These are phyloP conservation scores for Vicia sativa DNA, from an alignment of 306 rosid genomes.

Conservation along the genomic window DNA sequence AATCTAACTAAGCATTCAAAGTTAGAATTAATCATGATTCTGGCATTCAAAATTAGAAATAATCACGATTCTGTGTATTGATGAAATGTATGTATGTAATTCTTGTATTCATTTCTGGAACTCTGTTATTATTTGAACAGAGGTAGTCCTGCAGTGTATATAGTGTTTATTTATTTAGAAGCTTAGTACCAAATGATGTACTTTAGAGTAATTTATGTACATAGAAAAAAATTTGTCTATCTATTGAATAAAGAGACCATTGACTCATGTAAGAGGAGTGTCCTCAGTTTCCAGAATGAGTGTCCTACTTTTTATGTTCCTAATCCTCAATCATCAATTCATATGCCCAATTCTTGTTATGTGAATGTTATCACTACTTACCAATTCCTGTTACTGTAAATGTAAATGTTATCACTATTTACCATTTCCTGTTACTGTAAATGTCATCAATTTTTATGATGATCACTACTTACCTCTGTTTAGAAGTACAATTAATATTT, in stretches of 20 bases:
- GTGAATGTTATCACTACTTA: no score
- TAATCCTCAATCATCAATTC: not conserved
- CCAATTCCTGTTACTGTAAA: no score
- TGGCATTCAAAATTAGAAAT: slow-evolving; percentile 21
- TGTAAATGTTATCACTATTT: no score
- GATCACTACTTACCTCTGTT: not conserved
- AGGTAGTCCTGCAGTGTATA: slow-evolving; percentile 21
- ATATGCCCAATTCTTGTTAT: not conserved
- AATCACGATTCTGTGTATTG: slow-evolving; percentile 17
- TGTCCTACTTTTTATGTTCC: not conserved
- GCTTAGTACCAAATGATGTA: slow-evolving; percentile 20
- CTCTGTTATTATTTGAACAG: slow-evolving; percentile 36
- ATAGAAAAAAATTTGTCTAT: slow-evolving; percentile 9
- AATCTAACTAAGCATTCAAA: slow-evolving; percentile 32
- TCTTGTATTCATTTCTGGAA: slow-evolving; percentile 27
- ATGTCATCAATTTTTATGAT: not conserved
- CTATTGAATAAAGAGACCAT: slow-evolving; percentile 3
- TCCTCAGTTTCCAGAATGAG: not conserved
- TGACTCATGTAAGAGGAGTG: not conserved
- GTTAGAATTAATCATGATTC: slow-evolving; percentile 24
- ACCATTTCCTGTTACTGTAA: no score
- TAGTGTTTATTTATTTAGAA: slow-evolving; percentile 4
- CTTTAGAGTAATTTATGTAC: not conserved
- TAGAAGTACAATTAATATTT: not conserved
- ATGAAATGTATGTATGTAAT: slow-evolving; percentile 32